Evolutionary conservation across 1,139 yeast species (phyloP).

Genomic region (Debaryomycetaceae sp.): DNA sequence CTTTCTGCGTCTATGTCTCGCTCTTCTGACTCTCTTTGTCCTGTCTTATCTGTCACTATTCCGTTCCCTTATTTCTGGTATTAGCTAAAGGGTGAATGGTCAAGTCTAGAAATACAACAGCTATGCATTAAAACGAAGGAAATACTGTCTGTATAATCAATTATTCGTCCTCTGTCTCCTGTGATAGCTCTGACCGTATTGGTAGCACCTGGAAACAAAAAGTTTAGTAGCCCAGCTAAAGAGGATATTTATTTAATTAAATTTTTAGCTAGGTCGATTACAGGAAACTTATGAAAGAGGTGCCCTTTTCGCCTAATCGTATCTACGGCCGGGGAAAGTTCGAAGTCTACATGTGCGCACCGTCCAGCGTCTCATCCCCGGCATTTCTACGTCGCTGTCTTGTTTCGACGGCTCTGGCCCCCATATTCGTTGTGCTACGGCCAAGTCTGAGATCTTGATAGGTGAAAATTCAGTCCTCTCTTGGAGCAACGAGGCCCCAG

Average conservation of each 20-base stretch:
- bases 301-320: not conserved
- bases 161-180: not conserved
- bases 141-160: not conserved
- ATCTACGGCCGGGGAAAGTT: not conserved
- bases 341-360: no score
- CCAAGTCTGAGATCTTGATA: not conserved
- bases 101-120: not conserved
- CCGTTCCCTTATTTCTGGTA: not conserved
- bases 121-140: not conserved
- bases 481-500: no score
- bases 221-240: not conserved
- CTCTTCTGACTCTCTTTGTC: not conserved
- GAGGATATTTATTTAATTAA: not conserved
- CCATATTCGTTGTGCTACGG: not conserved
- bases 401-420: not conserved
- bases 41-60: not conserved
- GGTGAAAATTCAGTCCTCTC: not conserved
- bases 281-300: no score
- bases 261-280: no score
- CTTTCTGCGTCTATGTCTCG: no score
- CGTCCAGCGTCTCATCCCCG: no score
- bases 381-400: no score
- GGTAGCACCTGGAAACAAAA: not conserved
- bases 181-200: not conserved
- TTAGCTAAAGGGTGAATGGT: not conserved